Conservation (phyloP, 371 early-diverging fungal species). For the Actinomortierella wolfii region DNA sequence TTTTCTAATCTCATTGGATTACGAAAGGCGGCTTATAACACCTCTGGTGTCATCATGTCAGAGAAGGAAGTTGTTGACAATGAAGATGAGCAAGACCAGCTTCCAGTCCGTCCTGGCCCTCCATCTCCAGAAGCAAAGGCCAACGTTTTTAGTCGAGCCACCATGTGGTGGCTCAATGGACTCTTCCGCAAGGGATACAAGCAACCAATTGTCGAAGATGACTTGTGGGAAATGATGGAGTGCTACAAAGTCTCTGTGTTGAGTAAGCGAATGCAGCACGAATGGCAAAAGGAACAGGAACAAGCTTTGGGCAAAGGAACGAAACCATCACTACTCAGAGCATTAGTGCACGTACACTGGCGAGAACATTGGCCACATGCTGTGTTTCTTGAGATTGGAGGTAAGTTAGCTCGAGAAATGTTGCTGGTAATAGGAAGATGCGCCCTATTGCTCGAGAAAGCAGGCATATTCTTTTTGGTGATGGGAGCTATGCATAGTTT, state of each 20-base stretch:
- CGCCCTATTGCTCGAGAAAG: too few species aligned
- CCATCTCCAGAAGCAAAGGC: slow-evolving; percentile 27
- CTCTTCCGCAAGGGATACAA: slow-evolving; percentile 26
- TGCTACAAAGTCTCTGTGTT: slow-evolving; percentile 13
- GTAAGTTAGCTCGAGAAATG: slow-evolving; percentile 9
- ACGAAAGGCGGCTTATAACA: too few species aligned
- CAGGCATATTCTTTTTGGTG: too few species aligned
- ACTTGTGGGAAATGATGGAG: slow-evolving; percentile 35
- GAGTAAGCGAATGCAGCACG: slow-evolving; percentile 8
- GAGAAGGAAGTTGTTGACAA: too few species aligned
- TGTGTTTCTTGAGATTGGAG: slow-evolving; percentile 17
- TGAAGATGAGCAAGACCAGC: too few species aligned
- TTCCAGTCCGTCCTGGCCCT: neutral
- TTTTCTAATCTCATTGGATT: too few species aligned
- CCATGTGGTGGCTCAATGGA: slow-evolving; percentile 25
- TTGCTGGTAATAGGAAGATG: too few species aligned
- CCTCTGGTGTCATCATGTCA: too few species aligned
- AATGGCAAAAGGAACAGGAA: slow-evolving; percentile 28
- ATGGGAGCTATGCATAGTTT: too few species aligned
- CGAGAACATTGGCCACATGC: slow-evolving; percentile 10
- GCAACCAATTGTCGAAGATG: slow-evolving; percentile 44
- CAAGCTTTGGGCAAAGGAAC: neutral
- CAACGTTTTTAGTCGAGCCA: slow-evolving; percentile 15
- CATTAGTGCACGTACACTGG: slow-evolving; percentile 13
- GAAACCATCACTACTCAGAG: slow-evolving; percentile 19